Evolutionary conservation across 192 early-diverging fungal species (phyloP), one percentile per base, ranked within the genome.

Genomic region (Coemansia sp.): DNA sequence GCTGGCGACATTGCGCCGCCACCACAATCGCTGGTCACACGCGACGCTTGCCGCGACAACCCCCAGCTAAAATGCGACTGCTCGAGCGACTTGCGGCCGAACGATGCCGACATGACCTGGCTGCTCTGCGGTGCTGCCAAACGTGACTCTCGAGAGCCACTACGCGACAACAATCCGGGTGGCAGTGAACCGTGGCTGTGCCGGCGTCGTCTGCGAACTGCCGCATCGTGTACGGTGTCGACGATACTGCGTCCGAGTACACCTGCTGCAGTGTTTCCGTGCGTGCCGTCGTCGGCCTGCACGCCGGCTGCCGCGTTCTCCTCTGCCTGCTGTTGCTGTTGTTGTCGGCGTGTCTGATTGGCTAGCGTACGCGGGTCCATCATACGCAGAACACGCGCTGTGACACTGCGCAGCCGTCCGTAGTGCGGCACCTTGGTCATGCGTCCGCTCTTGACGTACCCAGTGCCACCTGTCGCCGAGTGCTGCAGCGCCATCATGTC

Each of bases 381-480:
- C 68, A 78, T 63, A 7, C 76, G 76, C 55, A 79, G 47, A 2
- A 69, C 71, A 0, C 76, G 76, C 1, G 76, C 70, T 1, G 71
- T 69, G 4, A 69, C 71, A 42, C 69, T 79, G n/a, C 76, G 76
- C 59, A 79, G 22, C 2, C 76, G 76, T 4, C 76, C 76, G 52
- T 79, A 79, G 57, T 79, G 76, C 46, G 76, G 59, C 22, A 79
- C 53, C 23, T 79, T 79, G n/a, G 74, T 78, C 74, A 78, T 78
- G 5, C 57, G 51, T 6, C 74, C 68, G 58, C 68, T 63, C 51
- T 70, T 64, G 24, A 67, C 67, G 37, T 58, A 48, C 7, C 33
- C 57, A 10, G 48, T 33, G 10, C 48, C 43, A 1, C 46, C 45
- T 12, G 45, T 19, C 1, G 44, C 43, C 3, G 23, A 40, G 41